Conservation (phyloP, 164 flowering plant species). For the Aristolochia contorta region DNA sequence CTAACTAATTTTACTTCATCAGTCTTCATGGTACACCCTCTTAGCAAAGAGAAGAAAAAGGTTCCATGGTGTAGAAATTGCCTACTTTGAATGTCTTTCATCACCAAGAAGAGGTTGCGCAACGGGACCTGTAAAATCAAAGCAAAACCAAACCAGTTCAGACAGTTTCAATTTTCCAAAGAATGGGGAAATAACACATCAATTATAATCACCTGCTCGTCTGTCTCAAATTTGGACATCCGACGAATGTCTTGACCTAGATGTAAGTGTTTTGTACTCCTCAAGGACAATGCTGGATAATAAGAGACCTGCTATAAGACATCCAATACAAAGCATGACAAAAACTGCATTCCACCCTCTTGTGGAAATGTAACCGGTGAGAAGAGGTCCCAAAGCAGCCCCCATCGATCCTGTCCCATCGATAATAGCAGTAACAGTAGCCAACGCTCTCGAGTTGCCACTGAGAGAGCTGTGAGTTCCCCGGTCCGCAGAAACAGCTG, state of each 20-base stretch:
- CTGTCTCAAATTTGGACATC: too few species aligned
- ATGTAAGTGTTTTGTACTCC: constrained; percentile 40
- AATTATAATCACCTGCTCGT: neutral
- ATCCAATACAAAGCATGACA: constrained; percentile 49
- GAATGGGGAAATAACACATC: neutral
- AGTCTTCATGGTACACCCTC: neutral
- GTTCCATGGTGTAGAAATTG: neutral
- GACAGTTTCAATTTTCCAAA: neutral
- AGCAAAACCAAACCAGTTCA: neutral
- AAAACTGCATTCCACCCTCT: constrained; percentile 80
- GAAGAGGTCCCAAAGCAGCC: constrained; percentile 81
- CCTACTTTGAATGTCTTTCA: constrained; percentile 13
- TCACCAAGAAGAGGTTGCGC: constrained; percentile 41
- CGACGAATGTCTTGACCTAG: constrained; percentile 11
- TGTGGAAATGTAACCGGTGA: constrained; percentile 70
- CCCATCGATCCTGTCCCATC: constrained; percentile 93
- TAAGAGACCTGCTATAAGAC: constrained; percentile 66
- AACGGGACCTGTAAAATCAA: constrained; percentile 31
- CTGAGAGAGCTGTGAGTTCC: constrained; percentile 79
- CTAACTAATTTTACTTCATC: too few species aligned
- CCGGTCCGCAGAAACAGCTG: constrained; percentile 94
- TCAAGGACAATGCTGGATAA: constrained; percentile 40
- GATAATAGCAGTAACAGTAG: constrained; percentile 94
- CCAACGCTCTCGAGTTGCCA: constrained; percentile 77
- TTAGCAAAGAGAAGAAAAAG: neutral